These are phyloP conservation scores for Plasmodium gaboni DNA, from an alignment of 169 alveolate genomes.

Conservation along the genomic window DNA sequence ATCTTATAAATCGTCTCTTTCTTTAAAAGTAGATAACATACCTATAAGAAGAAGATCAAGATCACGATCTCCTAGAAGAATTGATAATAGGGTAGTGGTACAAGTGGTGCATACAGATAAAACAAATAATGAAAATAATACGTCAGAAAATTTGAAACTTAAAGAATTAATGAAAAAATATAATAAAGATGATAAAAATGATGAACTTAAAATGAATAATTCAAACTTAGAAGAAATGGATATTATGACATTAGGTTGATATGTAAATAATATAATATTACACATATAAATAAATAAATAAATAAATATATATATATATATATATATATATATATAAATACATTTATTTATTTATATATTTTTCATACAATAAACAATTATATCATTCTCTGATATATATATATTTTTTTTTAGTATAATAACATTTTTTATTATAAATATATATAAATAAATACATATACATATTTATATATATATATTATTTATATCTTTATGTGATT, in stretches of 20 bases:
- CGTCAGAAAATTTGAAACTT: conserved; percentile 35
- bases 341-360: no score
- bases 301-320: no score
- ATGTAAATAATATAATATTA: no score
- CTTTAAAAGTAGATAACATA: conserved; percentile 80
- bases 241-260: conserved; percentile 60
- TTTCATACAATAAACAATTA: no score
- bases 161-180: conserved; percentile 47
- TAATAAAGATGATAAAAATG: conserved; percentile 40
- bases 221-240: conserved; percentile 60
- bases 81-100: conserved; percentile 27
- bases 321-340: no score
- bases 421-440: no score
- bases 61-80: conserved; percentile 57
- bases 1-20: conserved; percentile 84
- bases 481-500: no score
- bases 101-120: conserved; percentile 16
- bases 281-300: no score
- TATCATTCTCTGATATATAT: no score
- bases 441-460: no score
- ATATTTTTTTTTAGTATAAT: no score
- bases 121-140: conserved; percentile 27
- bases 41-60: conserved; percentile 23
- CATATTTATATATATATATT: no score
- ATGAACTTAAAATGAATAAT: conserved; percentile 4